Evolutionary conservation across 129 eudicot genomes (phyloP).

Genomic region (Arctium minus): DNA sequence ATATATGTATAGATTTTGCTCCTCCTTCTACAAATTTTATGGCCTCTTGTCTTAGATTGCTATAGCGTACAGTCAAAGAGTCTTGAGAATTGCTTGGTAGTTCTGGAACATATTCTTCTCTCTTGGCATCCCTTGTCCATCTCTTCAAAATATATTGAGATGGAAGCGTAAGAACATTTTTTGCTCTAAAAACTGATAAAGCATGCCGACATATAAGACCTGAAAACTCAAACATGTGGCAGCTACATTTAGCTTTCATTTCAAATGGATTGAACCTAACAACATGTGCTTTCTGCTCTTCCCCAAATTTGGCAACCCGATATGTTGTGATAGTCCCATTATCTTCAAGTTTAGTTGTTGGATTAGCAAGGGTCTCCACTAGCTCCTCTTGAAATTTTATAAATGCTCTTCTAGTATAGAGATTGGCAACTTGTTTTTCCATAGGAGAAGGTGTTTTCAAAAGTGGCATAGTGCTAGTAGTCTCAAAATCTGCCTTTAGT

Average conservation of each 20-base stretch:
- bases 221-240: constrained; percentile 48
- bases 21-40: constrained; percentile 80
- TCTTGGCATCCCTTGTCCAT: constrained; percentile 81
- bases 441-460: constrained; percentile 80
- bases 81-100: constrained; percentile 34
- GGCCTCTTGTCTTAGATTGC: constrained; percentile 67
- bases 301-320: constrained; percentile 77
- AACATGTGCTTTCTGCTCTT: constrained; percentile 50
- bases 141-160: constrained; percentile 59
- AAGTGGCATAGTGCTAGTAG: constrained; percentile 48
- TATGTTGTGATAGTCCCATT: constrained; percentile 35
- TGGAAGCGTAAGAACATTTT: constrained; percentile 76
- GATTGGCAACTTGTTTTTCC: constrained; percentile 84
- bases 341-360: constrained; percentile 57
- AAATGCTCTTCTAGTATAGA: constrained; percentile 58
- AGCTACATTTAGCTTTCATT: constrained; percentile 41
- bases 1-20: constrained; percentile 61
- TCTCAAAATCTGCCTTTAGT: constrained; percentile 58
- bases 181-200: constrained; percentile 64
- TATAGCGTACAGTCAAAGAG: constrained; percentile 42
- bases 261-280: constrained; percentile 47
- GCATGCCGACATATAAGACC: constrained; percentile 72
- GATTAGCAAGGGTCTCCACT: constrained; percentile 79
- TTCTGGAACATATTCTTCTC: constrained; percentile 33
- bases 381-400: constrained; percentile 66